Base-by-base conservation (phyloP, 2,329 filamentous ascomycete genomes). In the Ploettnerulaceae sp. region DNA sequence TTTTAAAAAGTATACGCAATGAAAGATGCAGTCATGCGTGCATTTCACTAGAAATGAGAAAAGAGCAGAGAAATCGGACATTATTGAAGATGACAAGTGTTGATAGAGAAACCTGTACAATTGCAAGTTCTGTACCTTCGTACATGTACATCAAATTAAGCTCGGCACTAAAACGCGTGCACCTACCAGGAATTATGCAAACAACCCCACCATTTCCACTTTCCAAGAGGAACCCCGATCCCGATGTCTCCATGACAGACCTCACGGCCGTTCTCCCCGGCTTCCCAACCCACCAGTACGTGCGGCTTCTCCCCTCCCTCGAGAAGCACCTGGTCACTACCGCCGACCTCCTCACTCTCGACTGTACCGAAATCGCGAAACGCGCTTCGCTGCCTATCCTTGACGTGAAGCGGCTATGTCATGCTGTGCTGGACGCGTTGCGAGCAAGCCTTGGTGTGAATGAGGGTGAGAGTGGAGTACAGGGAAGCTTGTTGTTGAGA, bases 311-410 rank as follows among this genome's bases (percentile, higher is more conserved):
- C 24, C 83, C 87, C 2, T 80, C 81, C 17, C 77, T 97, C 45
- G 91, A 97, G 69, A 80, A 79, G 64, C 81, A 86, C 59, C 73
- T 75, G 41, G 73, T 98, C 63, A 86, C 86, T 20, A 86, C 86
- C 24, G 82, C 81, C 58, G 93, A 98, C 64, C 77, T 98, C 38
- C 75, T 98, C 59, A 87, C 87, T 2, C 81, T 94, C 52, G 87
- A 95, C 61, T 76, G 83, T 3, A 74, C 82, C 51, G 86, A 95
- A 61, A 79, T 97, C 55, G 89, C 89, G 47, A 93, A 86, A 70
- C 84, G 88, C 64, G 90, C 89, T 39, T 82, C 84, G 54, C 73
- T 95, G 14, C 89, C 91, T 2, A 72, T 91, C 6, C 75, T 84
- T 29, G 89, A 96, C 62, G 74, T 96, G 57, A 86, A 83, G 66